Conservation (phyloP, 2,329 filamentous ascomycete genomes). For the Alternaria metachromatica region DNA sequence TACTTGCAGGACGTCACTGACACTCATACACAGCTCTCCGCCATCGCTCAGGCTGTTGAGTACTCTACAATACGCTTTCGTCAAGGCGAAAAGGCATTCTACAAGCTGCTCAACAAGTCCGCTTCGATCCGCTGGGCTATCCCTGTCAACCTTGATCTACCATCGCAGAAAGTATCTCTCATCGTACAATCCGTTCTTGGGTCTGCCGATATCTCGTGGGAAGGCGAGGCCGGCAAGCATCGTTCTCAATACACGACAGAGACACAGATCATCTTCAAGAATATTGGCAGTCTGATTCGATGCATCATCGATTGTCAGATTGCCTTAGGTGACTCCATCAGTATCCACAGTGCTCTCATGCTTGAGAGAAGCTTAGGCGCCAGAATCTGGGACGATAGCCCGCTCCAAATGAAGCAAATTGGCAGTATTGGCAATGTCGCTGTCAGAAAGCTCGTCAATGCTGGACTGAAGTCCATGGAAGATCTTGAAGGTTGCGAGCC, state of each 20-base stretch:
- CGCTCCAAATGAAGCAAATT: conserved; percentile 83
- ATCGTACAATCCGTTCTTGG: conserved; percentile 79
- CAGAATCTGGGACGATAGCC: conserved; percentile 80
- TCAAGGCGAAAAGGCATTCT: conserved; percentile 70
- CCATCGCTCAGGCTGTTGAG: conserved; percentile 71
- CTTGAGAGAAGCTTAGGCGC: conserved; percentile 79
- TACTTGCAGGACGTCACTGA: conserved; percentile 3
- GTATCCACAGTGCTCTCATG: conserved; percentile 74
- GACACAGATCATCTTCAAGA: conserved; percentile 69
- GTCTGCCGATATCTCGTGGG: conserved; percentile 60
- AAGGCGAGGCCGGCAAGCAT: conserved; percentile 63
- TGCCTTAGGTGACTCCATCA: conserved; percentile 67
- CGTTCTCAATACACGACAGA: conserved; percentile 66
- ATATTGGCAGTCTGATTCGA: conserved; percentile 72
- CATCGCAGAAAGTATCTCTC: conserved; percentile 77
- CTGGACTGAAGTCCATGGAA: conserved; percentile 74
- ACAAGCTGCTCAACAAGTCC: conserved; percentile 75
- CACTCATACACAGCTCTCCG: conserved; percentile 62
- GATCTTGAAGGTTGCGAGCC: conserved; percentile 72
- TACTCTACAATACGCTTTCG: conserved; percentile 77
- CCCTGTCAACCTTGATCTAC: conserved; percentile 68
- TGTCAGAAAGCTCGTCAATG: conserved; percentile 74
- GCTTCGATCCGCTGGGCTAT: conserved; percentile 73
- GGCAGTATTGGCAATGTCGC: conserved; percentile 76
- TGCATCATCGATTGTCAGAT: conserved; percentile 80